Conservation (phyloP, 257 asterid species). For the Thymus quinquecostatus region DNA sequence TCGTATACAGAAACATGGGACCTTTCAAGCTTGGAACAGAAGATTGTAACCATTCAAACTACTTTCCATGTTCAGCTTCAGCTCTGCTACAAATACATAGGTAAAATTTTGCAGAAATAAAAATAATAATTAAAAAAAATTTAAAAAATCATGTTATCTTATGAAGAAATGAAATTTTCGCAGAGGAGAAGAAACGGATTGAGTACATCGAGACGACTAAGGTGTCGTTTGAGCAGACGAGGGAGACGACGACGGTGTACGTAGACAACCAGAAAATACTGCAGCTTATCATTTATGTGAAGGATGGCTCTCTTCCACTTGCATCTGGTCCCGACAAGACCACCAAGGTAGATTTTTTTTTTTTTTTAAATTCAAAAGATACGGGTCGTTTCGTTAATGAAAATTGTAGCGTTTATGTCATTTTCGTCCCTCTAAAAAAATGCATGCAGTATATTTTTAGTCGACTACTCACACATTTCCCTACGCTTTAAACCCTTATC, state of each 20-base stretch:
- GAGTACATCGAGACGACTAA: slow-evolving; percentile 61
- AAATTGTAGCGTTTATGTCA: too few relatives aligned
- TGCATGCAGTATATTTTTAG: too few relatives aligned
- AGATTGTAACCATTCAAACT: slow-evolving; percentile 50
- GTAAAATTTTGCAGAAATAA: slow-evolving; percentile 27
- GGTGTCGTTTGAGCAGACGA: slow-evolving; percentile 44
- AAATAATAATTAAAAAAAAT: too few relatives aligned
- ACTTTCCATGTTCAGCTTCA: slow-evolving; percentile 57
- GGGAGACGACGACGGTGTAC: slow-evolving; percentile 37
- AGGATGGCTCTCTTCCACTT: slow-evolving; percentile 62
- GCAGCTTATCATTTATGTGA: slow-evolving; percentile 51
- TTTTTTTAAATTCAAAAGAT: too few relatives aligned
- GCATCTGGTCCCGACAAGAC: slow-evolving; percentile 38
- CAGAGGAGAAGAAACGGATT: slow-evolving; percentile 59
- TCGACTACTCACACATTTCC: too few relatives aligned
- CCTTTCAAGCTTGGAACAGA: slow-evolving; percentile 58
- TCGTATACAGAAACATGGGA: slow-evolving; percentile 70
- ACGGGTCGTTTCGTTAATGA: too few relatives aligned
- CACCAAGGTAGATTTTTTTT: background rate
- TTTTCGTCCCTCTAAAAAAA: too few relatives aligned
- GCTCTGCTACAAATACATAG: slow-evolving; percentile 56
- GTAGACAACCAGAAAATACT: slow-evolving; percentile 65
- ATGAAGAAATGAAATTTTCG: slow-evolving; percentile 22
- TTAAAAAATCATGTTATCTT: background rate
- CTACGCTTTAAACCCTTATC: too few relatives aligned